Base-by-base conservation (phyloP, 352 stramenopile genomes). In the Phytophthora fragariaefolia region DNA sequence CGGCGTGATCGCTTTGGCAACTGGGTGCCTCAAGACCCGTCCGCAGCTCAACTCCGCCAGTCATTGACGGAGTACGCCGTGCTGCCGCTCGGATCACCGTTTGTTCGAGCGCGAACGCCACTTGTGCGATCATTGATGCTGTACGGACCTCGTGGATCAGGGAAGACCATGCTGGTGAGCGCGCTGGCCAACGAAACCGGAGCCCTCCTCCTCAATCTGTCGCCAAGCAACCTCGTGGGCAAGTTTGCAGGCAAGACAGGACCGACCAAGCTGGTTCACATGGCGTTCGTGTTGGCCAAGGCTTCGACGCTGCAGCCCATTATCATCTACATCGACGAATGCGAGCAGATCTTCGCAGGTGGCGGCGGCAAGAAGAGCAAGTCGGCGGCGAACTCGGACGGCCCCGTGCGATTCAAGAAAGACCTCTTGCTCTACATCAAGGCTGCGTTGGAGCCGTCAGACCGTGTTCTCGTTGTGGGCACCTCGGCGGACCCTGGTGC, bases 271-370 rank as follows among this genome's bases (percentile, higher is more conserved):
- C 80, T 98, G 26, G 76, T 98, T 27, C 96, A 99, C 76, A 98
- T 98, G 91, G 87, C 84, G n/a, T 98, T 98, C 60, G 71, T 87
- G 40, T 74, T 99, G 36, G 92, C 95, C 20, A 97, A 93, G 57
- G 87, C 97, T 24, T 45, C 80, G n/a, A 68, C 71, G 9, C 76
- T 98, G 27, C 83, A 91, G 61, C 96, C 94, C 4, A 85, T 97
- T 26, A 85, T 98, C 17, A 93, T 98, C 56, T 98, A 98, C 75
- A 95, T 98, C 3, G 93, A 98, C 64, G 79, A 98, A 15, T 97
- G 87, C 56, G 92, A 98, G 46, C 83, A 98, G 59, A 83, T 98
- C 27, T 97, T 97, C 48, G 76, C 88, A 1, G 76, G 73, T 17
- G 83, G 81, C 0, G 75, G 76, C 4, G 76, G 76, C 4, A 97